phyloP scores from a whole-genome alignment of 441 rosid species.

The Metrosideros polymorpha region DNA sequence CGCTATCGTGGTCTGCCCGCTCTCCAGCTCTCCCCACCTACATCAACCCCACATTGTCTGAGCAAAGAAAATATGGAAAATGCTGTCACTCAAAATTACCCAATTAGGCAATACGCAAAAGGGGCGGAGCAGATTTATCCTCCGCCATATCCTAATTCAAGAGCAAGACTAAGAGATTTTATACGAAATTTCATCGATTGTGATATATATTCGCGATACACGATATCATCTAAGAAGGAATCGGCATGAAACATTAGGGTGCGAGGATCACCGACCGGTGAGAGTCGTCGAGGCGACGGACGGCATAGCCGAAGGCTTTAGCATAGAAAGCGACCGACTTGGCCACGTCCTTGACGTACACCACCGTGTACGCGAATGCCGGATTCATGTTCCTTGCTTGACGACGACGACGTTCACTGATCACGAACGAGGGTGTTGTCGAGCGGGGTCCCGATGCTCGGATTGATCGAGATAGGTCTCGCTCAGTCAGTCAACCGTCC shows the following conservation, averaged over 20 bases:
- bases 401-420: background rate
- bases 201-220: background rate
- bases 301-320: conserved; percentile 55
- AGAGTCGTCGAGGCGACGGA: conserved; percentile 67
- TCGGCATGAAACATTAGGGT: background rate
- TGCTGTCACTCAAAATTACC: background rate
- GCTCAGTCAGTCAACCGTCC: background rate
- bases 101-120: background rate
- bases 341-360: conserved; percentile 65
- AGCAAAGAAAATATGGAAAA: background rate
- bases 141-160: background rate
- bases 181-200: too few species aligned
- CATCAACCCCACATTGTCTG: background rate
- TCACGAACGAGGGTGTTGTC: background rate
- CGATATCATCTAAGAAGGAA: background rate
- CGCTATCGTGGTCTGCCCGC: conserved; percentile 78
- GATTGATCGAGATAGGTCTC: background rate
- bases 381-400: conserved; percentile 28
- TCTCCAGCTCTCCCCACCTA: conserved; percentile 85
- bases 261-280: conserved; percentile 24
- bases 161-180: background rate
- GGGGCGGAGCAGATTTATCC: background rate
- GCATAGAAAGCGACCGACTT: conserved; percentile 65
- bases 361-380: conserved; percentile 46
- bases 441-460: background rate